Base-by-base conservation (phyloP, 2,329 filamentous ascomycete species). In the Knufia petricola region DNA sequence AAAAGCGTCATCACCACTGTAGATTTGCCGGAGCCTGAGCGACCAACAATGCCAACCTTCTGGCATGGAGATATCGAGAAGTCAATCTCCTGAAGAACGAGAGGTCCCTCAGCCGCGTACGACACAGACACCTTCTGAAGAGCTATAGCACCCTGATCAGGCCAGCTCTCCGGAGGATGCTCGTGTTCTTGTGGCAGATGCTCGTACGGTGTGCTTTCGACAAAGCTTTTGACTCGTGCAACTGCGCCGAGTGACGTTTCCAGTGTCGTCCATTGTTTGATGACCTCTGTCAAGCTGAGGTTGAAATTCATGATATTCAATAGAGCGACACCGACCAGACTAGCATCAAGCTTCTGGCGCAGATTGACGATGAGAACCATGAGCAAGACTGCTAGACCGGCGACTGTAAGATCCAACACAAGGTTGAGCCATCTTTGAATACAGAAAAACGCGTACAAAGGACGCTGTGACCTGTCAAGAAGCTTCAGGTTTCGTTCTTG, bases 161-260 rank as follows among this genome's bases (percentile, higher is more conserved):
- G 62, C 62, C 62, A 64, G 9, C 47, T 31, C 4, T 40, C 13
- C 3, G 21, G 43, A 21, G 50, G 23, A 9, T n/a, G 8, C 4
- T 50, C 32, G 15, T 21, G 61, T 53, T 77, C 73, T 1, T 55
- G 59, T 4, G 59, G 59, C 38, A 61, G 60, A 40, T 75, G 65
- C 54, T 77, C 74, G 1, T 64, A 65, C 8, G 66, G 57, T 1
- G 70, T 68, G 24, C 64, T 66, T 4, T 66, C 64, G 1, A 66
- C 68, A 52, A 79, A 79, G n/a, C 68, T 67, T 58, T 74, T 75
- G 52, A 79, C 68, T 19, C 78, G 68, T 3, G 71, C 66, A 7
- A 81, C 69, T 8, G 76, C 76, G 6, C 77, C 77, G 38, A 81
- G 70, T 31, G 72, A 70, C 0, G 76, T 80, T 54, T 81, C 78